phyloP scores from a whole-genome alignment of 768 basidiomycete species.

The Jaapia argillacea region DNA sequence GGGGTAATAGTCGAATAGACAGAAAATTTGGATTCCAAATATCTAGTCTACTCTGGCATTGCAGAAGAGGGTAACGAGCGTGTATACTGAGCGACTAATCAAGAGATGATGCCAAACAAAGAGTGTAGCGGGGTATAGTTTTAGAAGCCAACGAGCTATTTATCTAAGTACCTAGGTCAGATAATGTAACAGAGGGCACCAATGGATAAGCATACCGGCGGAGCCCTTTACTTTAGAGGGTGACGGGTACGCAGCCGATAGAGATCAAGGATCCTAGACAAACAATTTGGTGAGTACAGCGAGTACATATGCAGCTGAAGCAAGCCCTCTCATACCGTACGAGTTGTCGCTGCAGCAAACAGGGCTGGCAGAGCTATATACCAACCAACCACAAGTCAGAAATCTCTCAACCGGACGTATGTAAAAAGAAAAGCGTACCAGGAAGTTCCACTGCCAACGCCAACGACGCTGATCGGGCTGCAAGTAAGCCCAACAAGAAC shows the following conservation, averaged over 20 bases:
- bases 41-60: background rate
- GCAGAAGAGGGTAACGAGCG: background rate
- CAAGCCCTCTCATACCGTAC: background rate
- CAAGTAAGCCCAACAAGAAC: conserved; percentile 8
- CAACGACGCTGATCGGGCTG: conserved; percentile 7
- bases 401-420: background rate
- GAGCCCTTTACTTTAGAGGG: background rate
- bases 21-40: too few species aligned
- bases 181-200: background rate
- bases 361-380: background rate
- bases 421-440: background rate
- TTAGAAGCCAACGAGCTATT: background rate
- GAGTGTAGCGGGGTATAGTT: background rate
- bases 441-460: conserved; percentile 3
- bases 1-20: too few species aligned
- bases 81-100: background rate
- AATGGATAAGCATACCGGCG: background rate
- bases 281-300: background rate
- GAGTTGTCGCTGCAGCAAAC: conserved; percentile 1
- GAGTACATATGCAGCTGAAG: too few species aligned
- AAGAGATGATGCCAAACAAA: background rate
- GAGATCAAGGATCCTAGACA: background rate
- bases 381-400: background rate
- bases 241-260: background rate
- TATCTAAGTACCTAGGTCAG: background rate